Evolutionary conservation across 176 grass and related monocot species (phyloP), one percentile per base, ranked within the genome.

Genomic region (Leersia perrieri): DNA sequence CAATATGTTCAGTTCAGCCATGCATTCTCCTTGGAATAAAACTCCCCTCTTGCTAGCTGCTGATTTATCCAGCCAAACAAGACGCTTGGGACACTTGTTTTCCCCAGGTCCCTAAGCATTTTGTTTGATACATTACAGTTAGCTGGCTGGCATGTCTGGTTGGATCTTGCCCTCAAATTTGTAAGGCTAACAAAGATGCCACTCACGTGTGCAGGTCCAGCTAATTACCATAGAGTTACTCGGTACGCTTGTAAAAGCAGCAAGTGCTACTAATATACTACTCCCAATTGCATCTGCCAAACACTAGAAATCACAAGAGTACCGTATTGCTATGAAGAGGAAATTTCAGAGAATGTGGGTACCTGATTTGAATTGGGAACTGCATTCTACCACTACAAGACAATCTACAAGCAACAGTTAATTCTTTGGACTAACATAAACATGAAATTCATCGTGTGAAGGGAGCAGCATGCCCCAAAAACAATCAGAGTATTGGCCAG

Each of bases 241-340:
- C n/a, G n/a, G n/a, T n/a, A 79, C 77, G 72, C 76, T 85, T 89
- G 55, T 7, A 31, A 68, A 27, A 70, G 27, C 72, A 62, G 42
- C 76, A 85, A 71, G 33, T 71, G 77, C 40, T 44, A 63, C 63
- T 5, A 51, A 32, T 79, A 74, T 74, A 38, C 16, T 60, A 66
- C 68, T 35, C 66, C 49, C 51, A 18, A 7, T 75, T 76, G 62
- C 62, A 33, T 73, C 41, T 31, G 33, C 5, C 42, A 34, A 61
- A 66, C 67, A 34, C 16, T 64, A 33, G n/a, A 28, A 22, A 22
- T 62, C 81, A 51, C 31, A 16, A 20, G 11, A 45, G 42, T 9
- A n/a, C 49, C 6, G 7, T 57, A 57, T 22, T 2, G 51, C 22
- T 22, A 42, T 41, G 25, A 11, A 60, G 40, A 77, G 6, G 10